phyloP scores from a whole-genome alignment of 768 basidiomycete genomes.

The Dentipellis fragilis region DNA sequence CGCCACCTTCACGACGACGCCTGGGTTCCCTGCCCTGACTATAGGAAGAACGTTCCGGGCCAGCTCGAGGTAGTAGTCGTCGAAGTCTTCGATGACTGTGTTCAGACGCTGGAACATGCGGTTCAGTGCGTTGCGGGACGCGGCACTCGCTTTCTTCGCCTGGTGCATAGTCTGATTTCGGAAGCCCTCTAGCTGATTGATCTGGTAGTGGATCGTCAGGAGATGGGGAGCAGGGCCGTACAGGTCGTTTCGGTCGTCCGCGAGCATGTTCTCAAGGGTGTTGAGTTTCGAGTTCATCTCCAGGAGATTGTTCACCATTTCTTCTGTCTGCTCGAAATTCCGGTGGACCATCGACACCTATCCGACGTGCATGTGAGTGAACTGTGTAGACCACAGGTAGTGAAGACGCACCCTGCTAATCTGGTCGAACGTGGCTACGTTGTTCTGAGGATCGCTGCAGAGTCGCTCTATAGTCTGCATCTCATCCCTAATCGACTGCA shows the following conservation, averaged over 20 bases:
- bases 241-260: conserved; percentile 64
- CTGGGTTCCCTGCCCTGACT: conserved; percentile 66
- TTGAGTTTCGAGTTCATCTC: conserved; percentile 85
- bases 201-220: conserved; percentile 81
- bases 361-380: neutral
- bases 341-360: conserved; percentile 94
- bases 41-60: conserved; percentile 72
- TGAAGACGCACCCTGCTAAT: conserved; percentile 71
- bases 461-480: conserved; percentile 72
- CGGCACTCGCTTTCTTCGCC: conserved; percentile 71
- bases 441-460: conserved; percentile 64
- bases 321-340: conserved; percentile 90
- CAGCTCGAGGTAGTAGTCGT: conserved; percentile 72
- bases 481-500: conserved; percentile 78
- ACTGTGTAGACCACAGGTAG: neutral
- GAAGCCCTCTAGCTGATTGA: conserved; percentile 88
- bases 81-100: conserved; percentile 71
- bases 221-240: conserved; percentile 83
- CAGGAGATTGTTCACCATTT: conserved; percentile 90
- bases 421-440: conserved; percentile 86
- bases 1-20: conserved; percentile 84
- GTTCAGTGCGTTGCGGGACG: conserved; percentile 56
- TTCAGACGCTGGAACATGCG: conserved; percentile 84
- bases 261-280: conserved; percentile 68
- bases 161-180: conserved; percentile 92